These are phyloP conservation scores for Tremellales sp. DNA, from an alignment of 1,284 basidiomycete genomes.

Conservation along the genomic window DNA sequence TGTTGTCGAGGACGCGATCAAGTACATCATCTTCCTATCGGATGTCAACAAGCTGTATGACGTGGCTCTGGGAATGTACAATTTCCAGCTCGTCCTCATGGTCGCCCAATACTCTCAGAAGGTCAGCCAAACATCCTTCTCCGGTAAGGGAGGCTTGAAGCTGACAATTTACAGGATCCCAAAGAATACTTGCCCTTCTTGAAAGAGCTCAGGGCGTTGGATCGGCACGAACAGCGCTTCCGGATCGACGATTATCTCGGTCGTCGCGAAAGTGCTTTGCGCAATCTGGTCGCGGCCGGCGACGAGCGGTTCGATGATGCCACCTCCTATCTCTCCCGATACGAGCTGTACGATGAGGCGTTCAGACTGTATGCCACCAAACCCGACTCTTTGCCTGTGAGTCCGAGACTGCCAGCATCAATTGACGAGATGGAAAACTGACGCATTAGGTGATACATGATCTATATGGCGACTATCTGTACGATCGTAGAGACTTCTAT, in stretches of 20 bases:
- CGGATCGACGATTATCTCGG: slow-evolving; percentile 90
- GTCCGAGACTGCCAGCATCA: slow-evolving; percentile 19
- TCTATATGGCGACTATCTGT: slow-evolving; percentile 82
- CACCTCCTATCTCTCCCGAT: slow-evolving; percentile 69
- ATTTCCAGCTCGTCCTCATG: slow-evolving; percentile 92
- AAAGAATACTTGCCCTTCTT: slow-evolving; percentile 97
- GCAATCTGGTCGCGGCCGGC: slow-evolving; percentile 63
- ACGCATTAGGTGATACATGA: slow-evolving; percentile 58
- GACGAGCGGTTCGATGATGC: slow-evolving; percentile 65
- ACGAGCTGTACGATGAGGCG: slow-evolving; percentile 72
- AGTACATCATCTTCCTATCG: slow-evolving; percentile 97
- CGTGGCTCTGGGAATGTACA: slow-evolving; percentile 96
- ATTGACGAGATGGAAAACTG: not conserved
- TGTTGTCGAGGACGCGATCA: slow-evolving; percentile 90
- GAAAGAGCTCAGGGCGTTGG: slow-evolving; percentile 75
- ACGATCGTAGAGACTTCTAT: slow-evolving; percentile 73
- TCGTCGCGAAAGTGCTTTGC: slow-evolving; percentile 69
- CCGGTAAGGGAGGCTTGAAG: not conserved
- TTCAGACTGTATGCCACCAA: slow-evolving; percentile 68
- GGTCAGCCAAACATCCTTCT: slow-evolving; percentile 50
- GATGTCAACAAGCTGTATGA: slow-evolving; percentile 90
- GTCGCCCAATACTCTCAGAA: slow-evolving; percentile 96
- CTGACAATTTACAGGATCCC: slow-evolving; percentile 66
- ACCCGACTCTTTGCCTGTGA: slow-evolving; percentile 58
- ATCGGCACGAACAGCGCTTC: slow-evolving; percentile 79